phyloP scores from a whole-genome alignment of 2,329 filamentous ascomycete species.

The Fusarium vanettenii region DNA sequence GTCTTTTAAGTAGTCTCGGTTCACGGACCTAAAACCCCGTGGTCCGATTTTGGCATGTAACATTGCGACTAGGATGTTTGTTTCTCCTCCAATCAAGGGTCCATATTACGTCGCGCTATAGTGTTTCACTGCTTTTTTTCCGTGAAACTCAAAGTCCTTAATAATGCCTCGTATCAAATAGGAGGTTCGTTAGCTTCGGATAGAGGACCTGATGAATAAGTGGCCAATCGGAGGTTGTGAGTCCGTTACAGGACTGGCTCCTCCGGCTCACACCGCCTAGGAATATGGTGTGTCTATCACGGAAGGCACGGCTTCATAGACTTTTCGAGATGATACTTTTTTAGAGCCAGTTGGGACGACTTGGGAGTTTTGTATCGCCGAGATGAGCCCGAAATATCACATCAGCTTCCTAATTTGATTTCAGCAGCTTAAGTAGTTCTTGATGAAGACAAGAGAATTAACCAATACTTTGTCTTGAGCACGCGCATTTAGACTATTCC shows the following conservation, averaged over 20 bases:
- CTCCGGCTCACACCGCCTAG: not conserved
- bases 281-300: not conserved
- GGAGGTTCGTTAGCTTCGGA: not conserved
- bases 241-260: not conserved
- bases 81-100: not conserved
- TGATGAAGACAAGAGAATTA: not conserved
- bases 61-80: not conserved
- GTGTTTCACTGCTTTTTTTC: not conserved
- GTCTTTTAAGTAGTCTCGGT: not conserved
- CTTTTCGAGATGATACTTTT: not conserved
- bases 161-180: not conserved
- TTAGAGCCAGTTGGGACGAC: not conserved
- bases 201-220: not conserved
- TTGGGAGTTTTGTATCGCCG: not conserved
- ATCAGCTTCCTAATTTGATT: not conserved
- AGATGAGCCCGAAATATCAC: not conserved
- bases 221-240: not conserved
- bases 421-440: not conserved
- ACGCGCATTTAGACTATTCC: not conserved
- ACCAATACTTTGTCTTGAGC: not conserved
- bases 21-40: not conserved
- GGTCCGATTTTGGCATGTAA: not conserved
- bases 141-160: conserved; percentile 17
- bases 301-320: not conserved
- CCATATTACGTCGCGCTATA: not conserved